Evolutionary conservation across 225 moss, liverwort and hornwort species (phyloP).

Genomic region (Physcomitrium patens): DNA sequence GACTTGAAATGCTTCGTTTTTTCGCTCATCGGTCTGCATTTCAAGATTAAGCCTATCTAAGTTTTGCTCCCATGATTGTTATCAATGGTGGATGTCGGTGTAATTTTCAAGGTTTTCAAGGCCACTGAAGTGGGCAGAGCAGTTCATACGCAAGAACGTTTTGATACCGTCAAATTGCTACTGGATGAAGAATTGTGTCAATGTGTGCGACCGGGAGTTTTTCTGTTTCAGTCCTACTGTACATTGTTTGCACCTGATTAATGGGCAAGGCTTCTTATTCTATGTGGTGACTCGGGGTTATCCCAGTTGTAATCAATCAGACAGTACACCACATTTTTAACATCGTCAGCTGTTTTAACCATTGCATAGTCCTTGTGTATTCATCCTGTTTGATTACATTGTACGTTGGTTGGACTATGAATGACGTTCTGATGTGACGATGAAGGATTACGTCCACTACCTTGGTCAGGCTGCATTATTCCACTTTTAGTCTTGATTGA

Average conservation of each 20-base stretch:
- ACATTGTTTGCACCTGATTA: conserved; percentile 20
- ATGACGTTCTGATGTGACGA: no score
- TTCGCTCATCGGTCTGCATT: not conserved
- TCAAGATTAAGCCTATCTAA: not conserved
- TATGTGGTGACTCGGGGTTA: not conserved
- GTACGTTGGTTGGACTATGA: no score
- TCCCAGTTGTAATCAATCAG: not conserved
- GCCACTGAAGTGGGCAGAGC: not conserved
- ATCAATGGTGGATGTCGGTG: conserved; percentile 1
- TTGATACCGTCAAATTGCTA: conserved; percentile 2
- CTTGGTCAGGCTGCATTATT: no score
- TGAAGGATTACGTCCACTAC: no score
- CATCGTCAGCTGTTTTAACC: no score
- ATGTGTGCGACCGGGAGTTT: conserved; percentile 16
- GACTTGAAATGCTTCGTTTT: not conserved
- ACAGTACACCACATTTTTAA: no score
- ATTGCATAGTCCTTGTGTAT: no score
- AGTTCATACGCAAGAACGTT: conserved; percentile 6
- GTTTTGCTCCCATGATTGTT: not conserved
- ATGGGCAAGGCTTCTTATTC: not conserved
- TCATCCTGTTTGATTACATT: no score
- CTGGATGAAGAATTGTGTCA: conserved; percentile 26
- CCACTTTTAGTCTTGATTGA: no score
- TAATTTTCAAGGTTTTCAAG: not conserved
- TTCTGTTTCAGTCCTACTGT: conserved; percentile 13